Percentiles rank a stretch among this genome's conserved stretches.
These are phyloP conservation scores for Hypsizygus marmoreus DNA, from an alignment of 768 basidiomycete genomes.

Conservation along the genomic window DNA sequence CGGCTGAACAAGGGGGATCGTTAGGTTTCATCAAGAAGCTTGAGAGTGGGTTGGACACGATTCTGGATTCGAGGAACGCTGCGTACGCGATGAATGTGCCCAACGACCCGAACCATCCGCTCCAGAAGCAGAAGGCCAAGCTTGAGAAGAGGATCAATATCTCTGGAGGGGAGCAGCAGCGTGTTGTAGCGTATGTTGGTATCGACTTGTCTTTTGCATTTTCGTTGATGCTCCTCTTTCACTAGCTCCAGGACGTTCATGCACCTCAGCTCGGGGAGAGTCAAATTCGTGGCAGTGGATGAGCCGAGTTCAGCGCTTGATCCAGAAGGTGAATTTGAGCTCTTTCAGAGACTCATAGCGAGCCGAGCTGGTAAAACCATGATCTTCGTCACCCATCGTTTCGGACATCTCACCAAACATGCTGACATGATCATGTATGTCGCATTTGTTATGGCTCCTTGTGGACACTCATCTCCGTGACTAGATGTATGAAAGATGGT, in stretches of 20 bases:
- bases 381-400: slow-evolving; percentile 41
- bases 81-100: slow-evolving; percentile 12
- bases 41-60: slow-evolving; percentile 18
- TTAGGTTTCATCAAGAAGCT: slow-evolving; percentile 18
- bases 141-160: slow-evolving; percentile 20
- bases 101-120: slow-evolving; percentile 17
- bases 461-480: background rate
- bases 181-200: slow-evolving; percentile 26
- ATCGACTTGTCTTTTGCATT: background rate
- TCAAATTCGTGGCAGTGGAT: slow-evolving; percentile 44
- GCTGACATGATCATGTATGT: slow-evolving; percentile 39
- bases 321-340: slow-evolving; percentile 38
- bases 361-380: slow-evolving; percentile 38
- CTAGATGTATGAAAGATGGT: slow-evolving; percentile 40
- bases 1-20: slow-evolving; percentile 33
- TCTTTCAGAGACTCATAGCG: slow-evolving; percentile 34
- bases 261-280: slow-evolving; percentile 25
- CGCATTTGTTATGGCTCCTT: background rate
- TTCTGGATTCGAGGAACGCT: slow-evolving; percentile 15
- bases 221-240: background rate
- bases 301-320: slow-evolving; percentile 45
- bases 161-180: slow-evolving; percentile 28
- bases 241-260: slow-evolving; percentile 32
- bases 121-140: slow-evolving; percentile 15
- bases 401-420: slow-evolving; percentile 37